Conservation (phyloP, 768 basidiomycete species). For the Obba rivulosa region DNA sequence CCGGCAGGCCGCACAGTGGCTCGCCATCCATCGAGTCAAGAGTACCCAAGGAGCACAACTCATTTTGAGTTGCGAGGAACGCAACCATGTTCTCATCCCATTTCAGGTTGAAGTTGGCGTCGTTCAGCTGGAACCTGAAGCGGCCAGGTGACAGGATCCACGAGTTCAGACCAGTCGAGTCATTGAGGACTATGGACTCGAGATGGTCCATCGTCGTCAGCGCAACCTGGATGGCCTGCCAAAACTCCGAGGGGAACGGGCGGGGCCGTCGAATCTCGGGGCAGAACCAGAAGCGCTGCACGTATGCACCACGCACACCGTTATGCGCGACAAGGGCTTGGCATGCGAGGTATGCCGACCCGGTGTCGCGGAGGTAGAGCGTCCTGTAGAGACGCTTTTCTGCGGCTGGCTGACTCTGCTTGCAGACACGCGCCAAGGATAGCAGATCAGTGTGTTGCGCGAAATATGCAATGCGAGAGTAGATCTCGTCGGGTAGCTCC, state of each 20-base stretch:
- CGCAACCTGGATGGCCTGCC: constrained; percentile 38
- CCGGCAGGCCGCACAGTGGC: constrained; percentile 9
- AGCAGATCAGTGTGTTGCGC: constrained; percentile 32
- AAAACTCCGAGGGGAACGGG: constrained; percentile 31
- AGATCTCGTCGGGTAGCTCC: constrained; percentile 38
- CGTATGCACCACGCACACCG: constrained; percentile 32
- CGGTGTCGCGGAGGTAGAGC: constrained; percentile 33
- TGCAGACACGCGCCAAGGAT: constrained; percentile 40
- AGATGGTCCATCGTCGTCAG: constrained; percentile 41
- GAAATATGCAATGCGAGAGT: constrained; percentile 34
- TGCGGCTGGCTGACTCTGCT: constrained; percentile 42
- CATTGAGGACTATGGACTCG: constrained; percentile 37
- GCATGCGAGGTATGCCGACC: constrained; percentile 32
- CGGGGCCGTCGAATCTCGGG: constrained; percentile 25
- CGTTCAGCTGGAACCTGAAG: constrained; percentile 41
- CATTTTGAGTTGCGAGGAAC: constrained; percentile 44
- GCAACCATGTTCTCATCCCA: constrained; percentile 43
- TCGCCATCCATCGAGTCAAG: constrained; percentile 9
- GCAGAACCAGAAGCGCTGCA: constrained; percentile 39
- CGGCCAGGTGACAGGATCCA: constrained; percentile 42
- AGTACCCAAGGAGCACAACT: constrained; percentile 35
- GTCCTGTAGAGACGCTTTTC: constrained; percentile 41
- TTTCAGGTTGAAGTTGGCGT: constrained; percentile 41
- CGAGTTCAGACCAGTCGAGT: constrained; percentile 31
- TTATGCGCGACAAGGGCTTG: constrained; percentile 30